Conservation (phyloP, 2,329 filamentous ascomycete species). For the Madurella mycetomatis region DNA sequence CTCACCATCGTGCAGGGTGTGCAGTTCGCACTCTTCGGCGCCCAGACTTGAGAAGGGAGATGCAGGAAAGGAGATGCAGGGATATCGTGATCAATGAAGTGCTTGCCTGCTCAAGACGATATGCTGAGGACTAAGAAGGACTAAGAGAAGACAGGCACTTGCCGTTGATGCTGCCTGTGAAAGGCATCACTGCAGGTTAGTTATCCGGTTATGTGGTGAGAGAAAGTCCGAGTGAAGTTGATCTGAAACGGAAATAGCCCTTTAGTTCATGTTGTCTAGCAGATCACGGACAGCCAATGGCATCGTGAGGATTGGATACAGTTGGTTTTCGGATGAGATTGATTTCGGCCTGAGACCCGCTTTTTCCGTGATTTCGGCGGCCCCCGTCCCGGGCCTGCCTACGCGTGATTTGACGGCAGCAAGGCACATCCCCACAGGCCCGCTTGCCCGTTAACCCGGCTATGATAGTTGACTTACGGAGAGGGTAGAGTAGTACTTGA, state of each 20-base stretch:
- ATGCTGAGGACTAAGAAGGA: background rate
- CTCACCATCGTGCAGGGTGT: background rate
- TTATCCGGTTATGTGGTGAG: background rate
- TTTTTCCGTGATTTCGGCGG: too few species aligned
- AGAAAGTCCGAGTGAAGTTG: background rate
- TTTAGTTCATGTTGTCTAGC: background rate
- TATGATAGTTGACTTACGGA: too few species aligned
- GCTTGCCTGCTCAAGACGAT: background rate
- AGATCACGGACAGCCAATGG: background rate
- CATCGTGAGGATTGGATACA: background rate
- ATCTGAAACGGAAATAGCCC: background rate
- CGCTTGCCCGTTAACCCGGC: too few species aligned
- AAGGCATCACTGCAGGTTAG: background rate
- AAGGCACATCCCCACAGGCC: too few species aligned
- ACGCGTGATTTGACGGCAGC: too few species aligned
- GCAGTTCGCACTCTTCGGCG: background rate
- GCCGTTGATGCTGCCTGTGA: background rate
- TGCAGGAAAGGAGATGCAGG: background rate
- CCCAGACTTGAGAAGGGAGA: background rate
- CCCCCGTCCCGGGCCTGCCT: too few species aligned
- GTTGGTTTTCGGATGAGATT: conserved; percentile 7
- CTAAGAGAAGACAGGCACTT: background rate
- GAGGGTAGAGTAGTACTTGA: too few species aligned
- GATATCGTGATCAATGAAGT: background rate
- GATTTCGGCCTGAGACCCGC: background rate